Evolutionary conservation across 208 protist species (phyloP).

Genomic region (Vickermania ingenoplastis): DNA sequence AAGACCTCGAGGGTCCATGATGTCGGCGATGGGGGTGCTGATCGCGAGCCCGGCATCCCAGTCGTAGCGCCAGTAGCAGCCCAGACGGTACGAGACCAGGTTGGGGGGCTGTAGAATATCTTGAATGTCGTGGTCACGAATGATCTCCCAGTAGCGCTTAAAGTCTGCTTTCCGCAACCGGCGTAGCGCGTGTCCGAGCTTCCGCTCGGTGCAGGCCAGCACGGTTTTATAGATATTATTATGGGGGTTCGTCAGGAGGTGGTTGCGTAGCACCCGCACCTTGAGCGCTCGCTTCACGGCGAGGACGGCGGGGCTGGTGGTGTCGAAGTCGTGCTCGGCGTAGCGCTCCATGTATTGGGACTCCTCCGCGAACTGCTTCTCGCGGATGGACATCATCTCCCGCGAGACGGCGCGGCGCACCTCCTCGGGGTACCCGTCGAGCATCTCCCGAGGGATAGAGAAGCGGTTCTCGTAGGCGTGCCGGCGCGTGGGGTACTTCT

Average conservation of each 20-base stretch:
- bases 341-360: conserved; percentile 90
- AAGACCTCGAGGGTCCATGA: conserved; percentile 77
- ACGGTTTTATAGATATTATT: conserved; percentile 88
- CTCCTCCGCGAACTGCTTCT: conserved; percentile 86
- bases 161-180: conserved; percentile 85
- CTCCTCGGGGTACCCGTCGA: conserved; percentile 77
- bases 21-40: conserved; percentile 73
- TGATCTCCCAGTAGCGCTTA: conserved; percentile 87
- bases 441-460: conserved; percentile 82
- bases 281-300: conserved; percentile 79
- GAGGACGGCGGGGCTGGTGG: conserved; percentile 75
- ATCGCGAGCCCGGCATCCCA: conserved; percentile 86
- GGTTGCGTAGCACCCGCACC: conserved; percentile 80
- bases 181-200: conserved; percentile 71
- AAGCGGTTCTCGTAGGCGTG: conserved; percentile 88
- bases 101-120: conserved; percentile 83
- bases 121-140: conserved; percentile 87
- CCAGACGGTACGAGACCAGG: conserved; percentile 79
- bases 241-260: conserved; percentile 86
- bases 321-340: conserved; percentile 86
- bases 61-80: conserved; percentile 84
- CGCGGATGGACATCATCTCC: conserved; percentile 79
- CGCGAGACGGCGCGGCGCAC: conserved; percentile 69
- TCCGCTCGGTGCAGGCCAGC: conserved; percentile 62
- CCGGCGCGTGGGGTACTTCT: conserved; percentile 86